These are phyloP conservation scores for Ramaria sp. DNA, from an alignment of 768 basidiomycete genomes.

Conservation along the genomic window DNA sequence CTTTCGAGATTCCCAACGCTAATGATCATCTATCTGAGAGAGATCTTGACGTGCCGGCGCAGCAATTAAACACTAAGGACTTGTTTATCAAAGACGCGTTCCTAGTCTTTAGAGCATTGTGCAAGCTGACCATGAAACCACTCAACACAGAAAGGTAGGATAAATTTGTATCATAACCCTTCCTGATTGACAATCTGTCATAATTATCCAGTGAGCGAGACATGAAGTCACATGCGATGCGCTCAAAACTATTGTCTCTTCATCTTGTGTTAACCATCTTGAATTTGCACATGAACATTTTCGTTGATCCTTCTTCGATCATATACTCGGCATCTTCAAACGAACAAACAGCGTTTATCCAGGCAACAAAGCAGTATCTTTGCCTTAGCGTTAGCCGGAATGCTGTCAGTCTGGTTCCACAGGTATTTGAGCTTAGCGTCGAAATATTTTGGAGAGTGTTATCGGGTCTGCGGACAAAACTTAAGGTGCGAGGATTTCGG, in stretches of 20 bases:
- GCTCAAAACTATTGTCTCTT: constrained; percentile 88
- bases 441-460: constrained; percentile 98
- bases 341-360: constrained; percentile 82
- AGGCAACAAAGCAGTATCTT: constrained; percentile 93
- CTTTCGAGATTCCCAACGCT: constrained; percentile 25
- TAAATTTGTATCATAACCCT: not conserved
- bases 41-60: constrained; percentile 17
- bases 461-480: constrained; percentile 87
- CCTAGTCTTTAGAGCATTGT: constrained; percentile 91
- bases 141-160: constrained; percentile 83
- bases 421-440: constrained; percentile 95
- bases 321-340: constrained; percentile 85
- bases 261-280: constrained; percentile 90
- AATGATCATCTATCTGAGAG: constrained; percentile 21
- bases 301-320: constrained; percentile 80
- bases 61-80: constrained; percentile 66
- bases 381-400: constrained; percentile 89
- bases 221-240: constrained; percentile 91
- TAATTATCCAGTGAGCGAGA: constrained; percentile 75
- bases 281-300: constrained; percentile 81
- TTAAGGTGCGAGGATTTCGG: constrained; percentile 56
- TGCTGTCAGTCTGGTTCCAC: constrained; percentile 88
- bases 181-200: constrained; percentile 12
- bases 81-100: constrained; percentile 96
- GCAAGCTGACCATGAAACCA: constrained; percentile 97